Evolutionary conservation across 2,329 filamentous ascomycete genomes (phyloP).

Genomic region (Ascochyta rabiei): DNA sequence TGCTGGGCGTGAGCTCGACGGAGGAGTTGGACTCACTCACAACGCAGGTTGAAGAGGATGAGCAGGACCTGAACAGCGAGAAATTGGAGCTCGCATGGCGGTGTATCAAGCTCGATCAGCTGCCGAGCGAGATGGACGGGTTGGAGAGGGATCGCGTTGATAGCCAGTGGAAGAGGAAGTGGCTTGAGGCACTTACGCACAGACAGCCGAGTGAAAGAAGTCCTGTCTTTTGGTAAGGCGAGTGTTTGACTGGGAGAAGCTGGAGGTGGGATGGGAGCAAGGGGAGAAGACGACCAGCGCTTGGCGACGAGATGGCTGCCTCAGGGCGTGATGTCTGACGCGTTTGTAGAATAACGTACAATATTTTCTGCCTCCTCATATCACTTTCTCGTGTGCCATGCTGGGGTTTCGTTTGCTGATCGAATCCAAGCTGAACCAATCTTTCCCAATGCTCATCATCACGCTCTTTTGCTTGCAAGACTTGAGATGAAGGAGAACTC

Average conservation of each 20-base stretch:
- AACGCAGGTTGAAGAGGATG: too few relatives aligned
- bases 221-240: not conserved
- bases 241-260: not conserved
- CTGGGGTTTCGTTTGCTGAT: not conserved
- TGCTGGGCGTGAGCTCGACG: not conserved
- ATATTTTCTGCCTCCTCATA: not conserved
- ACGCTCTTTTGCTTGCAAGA: too few relatives aligned
- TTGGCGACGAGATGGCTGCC: not conserved
- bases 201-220: not conserved
- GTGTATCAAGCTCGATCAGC: not conserved
- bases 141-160: not conserved
- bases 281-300: not conserved
- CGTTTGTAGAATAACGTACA: not conserved
- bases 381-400: too few relatives aligned
- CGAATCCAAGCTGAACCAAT: not conserved
- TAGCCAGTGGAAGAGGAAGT: not conserved
- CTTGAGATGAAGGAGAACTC: not conserved
- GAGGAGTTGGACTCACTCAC: too few relatives aligned
- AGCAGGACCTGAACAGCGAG: too few relatives aligned
- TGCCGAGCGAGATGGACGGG: not conserved
- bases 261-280: not conserved
- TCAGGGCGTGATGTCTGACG: not conserved
- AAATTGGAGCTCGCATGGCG: too few relatives aligned
- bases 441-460: too few relatives aligned
- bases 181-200: not conserved